Evolutionary conservation across 345 rosid genomes (phyloP), one percentile per base, ranked within the genome.

Genomic region (Eucalyptus cloeziana): DNA sequence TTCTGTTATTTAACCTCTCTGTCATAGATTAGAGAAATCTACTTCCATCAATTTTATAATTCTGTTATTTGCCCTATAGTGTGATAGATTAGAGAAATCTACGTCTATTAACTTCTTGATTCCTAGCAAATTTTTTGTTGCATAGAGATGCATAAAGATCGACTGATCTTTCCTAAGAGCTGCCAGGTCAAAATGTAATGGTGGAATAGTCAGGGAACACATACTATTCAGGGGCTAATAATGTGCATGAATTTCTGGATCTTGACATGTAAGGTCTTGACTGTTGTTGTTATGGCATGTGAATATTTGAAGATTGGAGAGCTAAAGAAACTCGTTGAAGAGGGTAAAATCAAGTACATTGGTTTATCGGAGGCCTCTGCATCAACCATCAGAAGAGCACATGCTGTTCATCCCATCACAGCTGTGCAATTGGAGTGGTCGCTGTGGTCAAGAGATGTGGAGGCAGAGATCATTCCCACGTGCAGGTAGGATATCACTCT

Each of bases 401-500:
- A 96, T 89, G 96, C 94, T 49, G 94, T 96, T 91, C 98, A 96
- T 79, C 98, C 98, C 0, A 90, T 96, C 50, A 96, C 94, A 12
- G 98, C 97, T 9, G 92, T 97, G 37, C 97, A 96, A 67, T 89
- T 95, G 56, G 99, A 96, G 89, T 97, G 97, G 99, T 96, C 99
- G 2, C 90, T 96, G 83, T 96, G 99, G 99, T 49, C 95, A 3
- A 93, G 99, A 90, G 99, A 96, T 89, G 97, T 92, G 47, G 98
- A 96, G 92, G 94, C 93, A 90, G 97, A 94, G 50, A 95, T 96
- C 85, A 86, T 95, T 88, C 94, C 95, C 10, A 90, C 91, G 33
- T 90, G 92, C 90, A 91, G 91, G 93, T 85, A 13, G 54, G 21
- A 54, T 15, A 22, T 31, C 2, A 88, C 44, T 86, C 67, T 14